A percentile compares a stretch with the other conserved stretches of the same genome.
These are phyloP conservation scores for Barbatosphaeria neglecta DNA, from an alignment of 495 filamentous ascomycete species.

Conservation along the genomic window DNA sequence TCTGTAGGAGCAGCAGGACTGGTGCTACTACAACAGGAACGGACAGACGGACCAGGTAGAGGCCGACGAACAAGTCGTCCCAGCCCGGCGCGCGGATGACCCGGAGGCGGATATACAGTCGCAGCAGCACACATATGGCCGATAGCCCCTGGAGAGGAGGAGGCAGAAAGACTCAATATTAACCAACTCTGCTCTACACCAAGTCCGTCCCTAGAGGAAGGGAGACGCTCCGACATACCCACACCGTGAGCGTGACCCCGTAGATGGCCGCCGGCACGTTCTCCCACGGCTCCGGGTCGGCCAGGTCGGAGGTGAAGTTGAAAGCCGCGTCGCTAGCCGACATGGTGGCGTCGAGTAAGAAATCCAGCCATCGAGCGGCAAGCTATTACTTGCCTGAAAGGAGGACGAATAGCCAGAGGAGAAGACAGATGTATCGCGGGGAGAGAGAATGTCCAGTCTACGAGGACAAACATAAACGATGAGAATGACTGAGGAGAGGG, in stretches of 20 bases:
- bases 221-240: neutral
- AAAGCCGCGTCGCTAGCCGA: neutral
- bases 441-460: no score
- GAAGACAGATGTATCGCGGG: no score
- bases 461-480: no score
- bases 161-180: neutral
- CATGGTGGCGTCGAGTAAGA: neutral
- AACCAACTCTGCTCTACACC: neutral
- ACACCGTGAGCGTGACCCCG: neutral
- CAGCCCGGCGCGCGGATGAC: constrained; percentile 10
- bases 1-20: neutral
- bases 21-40: neutral
- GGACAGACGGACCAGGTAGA: constrained; percentile 9
- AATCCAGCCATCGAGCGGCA: neutral
- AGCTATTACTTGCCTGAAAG: no score
- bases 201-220: neutral
- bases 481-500: no score
- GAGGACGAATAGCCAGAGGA: neutral
- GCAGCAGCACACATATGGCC: constrained; percentile 7
- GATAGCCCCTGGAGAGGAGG: neutral
- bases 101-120: constrained; percentile 10
- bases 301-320: neutral
- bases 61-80: constrained; percentile 11
- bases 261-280: neutral
- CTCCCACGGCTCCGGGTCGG: neutral